Conservation (phyloP, 2,329 filamentous ascomycete species). For the Corynespora cassiicola region DNA sequence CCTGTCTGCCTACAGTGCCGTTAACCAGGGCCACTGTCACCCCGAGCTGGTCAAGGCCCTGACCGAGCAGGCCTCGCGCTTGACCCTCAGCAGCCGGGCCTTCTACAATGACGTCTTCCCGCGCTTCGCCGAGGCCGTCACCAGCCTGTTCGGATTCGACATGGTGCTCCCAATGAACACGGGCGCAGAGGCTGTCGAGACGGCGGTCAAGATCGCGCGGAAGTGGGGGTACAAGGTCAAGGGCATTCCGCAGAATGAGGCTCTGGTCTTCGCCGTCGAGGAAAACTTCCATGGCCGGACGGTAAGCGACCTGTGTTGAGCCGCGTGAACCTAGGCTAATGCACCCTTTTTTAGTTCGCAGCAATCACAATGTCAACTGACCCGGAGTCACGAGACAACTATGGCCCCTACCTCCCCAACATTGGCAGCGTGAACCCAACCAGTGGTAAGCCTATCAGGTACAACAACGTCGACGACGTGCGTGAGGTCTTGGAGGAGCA, state of each 20-base stretch:
- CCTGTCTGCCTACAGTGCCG: slow-evolving; percentile 95
- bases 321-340: slow-evolving; percentile 21
- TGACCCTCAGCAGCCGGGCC: slow-evolving; percentile 91
- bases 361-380: slow-evolving; percentile 96
- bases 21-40: slow-evolving; percentile 98
- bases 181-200: slow-evolving; percentile 94
- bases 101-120: slow-evolving; percentile 99
- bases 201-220: slow-evolving; percentile 91
- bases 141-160: slow-evolving; percentile 88
- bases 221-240: slow-evolving; percentile 99
- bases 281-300: slow-evolving; percentile 98
- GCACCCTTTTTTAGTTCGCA: slow-evolving; percentile 70
- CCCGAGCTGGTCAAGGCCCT: slow-evolving; percentile 92
- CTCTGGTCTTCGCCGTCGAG: slow-evolving; percentile 80
- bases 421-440: slow-evolving; percentile 79
- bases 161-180: slow-evolving; percentile 99
- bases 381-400: slow-evolving; percentile 94
- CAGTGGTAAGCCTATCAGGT: slow-evolving; percentile 79
- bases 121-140: slow-evolving; percentile 91
- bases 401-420: slow-evolving; percentile 92
- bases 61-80: slow-evolving; percentile 83
- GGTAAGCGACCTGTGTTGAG: slow-evolving; percentile 59
- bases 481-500: slow-evolving; percentile 80
- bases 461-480: slow-evolving; percentile 83
- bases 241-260: slow-evolving; percentile 82